These are phyloP conservation scores for Fraxinus xanthoxyloides DNA, from an alignment of 305 asterid genomes.

Conservation along the genomic window DNA sequence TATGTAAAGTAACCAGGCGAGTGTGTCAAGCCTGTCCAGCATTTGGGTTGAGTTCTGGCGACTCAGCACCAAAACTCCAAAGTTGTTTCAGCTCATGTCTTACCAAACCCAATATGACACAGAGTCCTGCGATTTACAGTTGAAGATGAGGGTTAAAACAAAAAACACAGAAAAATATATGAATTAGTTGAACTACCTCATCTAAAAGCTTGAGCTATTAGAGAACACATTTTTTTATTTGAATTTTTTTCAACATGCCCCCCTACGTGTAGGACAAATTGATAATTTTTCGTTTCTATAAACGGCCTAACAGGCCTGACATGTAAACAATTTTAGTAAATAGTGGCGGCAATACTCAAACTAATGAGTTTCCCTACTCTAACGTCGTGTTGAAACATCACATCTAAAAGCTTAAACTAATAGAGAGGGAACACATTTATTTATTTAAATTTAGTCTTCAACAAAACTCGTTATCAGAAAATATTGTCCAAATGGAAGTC, in stretches of 20 bases:
- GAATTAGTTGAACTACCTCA: not conserved
- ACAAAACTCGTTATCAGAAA: not conserved
- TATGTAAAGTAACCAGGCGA: not conserved
- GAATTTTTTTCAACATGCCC: not conserved
- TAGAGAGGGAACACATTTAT: not conserved
- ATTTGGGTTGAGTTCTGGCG: conserved; percentile 21
- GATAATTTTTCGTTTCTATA: not conserved
- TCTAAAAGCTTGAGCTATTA: not conserved
- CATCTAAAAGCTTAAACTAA: not conserved
- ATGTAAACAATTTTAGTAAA: not conserved
- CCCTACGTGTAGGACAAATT: not conserved
- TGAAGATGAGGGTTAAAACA: conserved; percentile 6
- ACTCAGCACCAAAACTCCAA: conserved; percentile 50
- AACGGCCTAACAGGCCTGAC: not conserved
- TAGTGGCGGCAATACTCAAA: not conserved
- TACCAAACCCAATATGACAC: conserved; percentile 63
- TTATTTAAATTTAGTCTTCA: not conserved
- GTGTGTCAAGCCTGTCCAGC: conserved; percentile 49
- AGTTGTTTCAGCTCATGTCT: conserved; percentile 75
- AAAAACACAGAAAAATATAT: not conserved
- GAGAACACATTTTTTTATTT: not conserved
- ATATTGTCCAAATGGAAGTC: not conserved
- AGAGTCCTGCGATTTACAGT: conserved; percentile 52
- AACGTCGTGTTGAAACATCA: not conserved
- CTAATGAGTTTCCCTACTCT: not conserved